A percentile compares a stretch with the other conserved stretches of the same genome.
phyloP scores from a whole-genome alignment of 345 rosid species.

The Luvunga scandens region DNA sequence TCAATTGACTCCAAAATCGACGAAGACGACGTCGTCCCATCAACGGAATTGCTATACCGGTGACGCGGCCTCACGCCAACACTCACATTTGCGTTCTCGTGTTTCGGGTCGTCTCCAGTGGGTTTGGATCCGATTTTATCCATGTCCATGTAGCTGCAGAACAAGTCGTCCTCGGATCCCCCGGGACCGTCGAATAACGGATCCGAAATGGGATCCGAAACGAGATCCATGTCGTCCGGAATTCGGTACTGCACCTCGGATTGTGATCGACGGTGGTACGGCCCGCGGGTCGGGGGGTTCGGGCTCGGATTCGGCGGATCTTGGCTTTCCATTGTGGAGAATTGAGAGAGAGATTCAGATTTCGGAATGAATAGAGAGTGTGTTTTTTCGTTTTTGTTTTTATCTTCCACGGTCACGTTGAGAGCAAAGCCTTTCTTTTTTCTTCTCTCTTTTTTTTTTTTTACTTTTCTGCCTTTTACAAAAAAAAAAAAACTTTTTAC shows the following conservation, averaged over 20 bases:
- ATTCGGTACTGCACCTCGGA: slow-evolving; percentile 79
- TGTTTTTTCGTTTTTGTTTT: background rate
- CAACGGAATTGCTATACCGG: slow-evolving; percentile 79
- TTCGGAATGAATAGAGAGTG: background rate
- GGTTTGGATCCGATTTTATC: slow-evolving; percentile 69
- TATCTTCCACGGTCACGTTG: background rate
- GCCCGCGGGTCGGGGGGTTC: slow-evolving; percentile 32
- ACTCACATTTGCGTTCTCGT: slow-evolving; percentile 25
- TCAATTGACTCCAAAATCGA: slow-evolving; percentile 63
- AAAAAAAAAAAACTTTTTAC: no score
- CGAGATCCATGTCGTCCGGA: slow-evolving; percentile 69
- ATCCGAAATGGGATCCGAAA: slow-evolving; percentile 64
- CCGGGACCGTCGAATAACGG: slow-evolving; percentile 62
- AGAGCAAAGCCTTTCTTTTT: background rate
- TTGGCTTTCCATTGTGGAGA: slow-evolving; percentile 38
- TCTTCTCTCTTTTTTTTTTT: background rate
- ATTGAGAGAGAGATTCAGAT: slow-evolving; percentile 18
- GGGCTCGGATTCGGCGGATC: slow-evolving; percentile 32
- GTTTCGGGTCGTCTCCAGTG: slow-evolving; percentile 34
- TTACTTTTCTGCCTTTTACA: background rate
- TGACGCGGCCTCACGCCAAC: slow-evolving; percentile 48
- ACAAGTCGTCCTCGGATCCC: slow-evolving; percentile 75
- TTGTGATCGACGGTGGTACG: slow-evolving; percentile 76
- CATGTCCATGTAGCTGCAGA: slow-evolving; percentile 76
- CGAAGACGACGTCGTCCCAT: slow-evolving; percentile 39